Conservation (phyloP, 78 protist species). For the Guillardia theta region DNA sequence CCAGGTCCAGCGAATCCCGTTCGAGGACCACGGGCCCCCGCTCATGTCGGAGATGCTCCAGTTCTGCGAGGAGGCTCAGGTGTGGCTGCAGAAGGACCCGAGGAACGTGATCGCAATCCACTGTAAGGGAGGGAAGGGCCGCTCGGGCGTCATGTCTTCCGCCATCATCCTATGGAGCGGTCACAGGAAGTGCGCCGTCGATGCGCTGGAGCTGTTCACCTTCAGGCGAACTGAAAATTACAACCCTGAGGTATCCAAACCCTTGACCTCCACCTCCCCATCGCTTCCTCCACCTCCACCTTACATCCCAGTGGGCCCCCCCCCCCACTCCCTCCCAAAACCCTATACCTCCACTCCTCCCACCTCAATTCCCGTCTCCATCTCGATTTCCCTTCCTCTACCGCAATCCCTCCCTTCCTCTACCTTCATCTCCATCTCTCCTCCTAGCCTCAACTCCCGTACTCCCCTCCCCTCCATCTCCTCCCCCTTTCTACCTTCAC, state of each 20-base stretch:
- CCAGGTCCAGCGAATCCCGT: constrained; percentile 16
- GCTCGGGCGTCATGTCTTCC: not conserved
- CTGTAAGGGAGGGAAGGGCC: constrained; percentile 31
- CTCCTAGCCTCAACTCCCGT: too few species aligned
- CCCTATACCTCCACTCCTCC: too few species aligned
- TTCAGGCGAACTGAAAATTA: constrained; percentile 7
- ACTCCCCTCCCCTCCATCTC: not conserved
- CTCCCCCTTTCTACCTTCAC: not conserved
- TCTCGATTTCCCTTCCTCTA: too few species aligned
- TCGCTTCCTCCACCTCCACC: not conserved
- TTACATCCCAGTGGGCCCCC: not conserved
- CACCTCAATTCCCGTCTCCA: too few species aligned
- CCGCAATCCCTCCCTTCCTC: too few species aligned
- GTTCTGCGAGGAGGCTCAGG: not conserved
- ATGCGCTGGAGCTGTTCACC: not conserved
- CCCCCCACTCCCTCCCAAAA: too few species aligned
- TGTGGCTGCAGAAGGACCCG: not conserved
- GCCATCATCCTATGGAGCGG: not conserved
- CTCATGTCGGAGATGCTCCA: not conserved
- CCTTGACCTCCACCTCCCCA: not conserved
- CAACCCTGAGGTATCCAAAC: not conserved
- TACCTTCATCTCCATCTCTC: too few species aligned
- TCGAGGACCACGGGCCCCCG: constrained; percentile 20
- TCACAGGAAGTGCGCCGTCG: not conserved
- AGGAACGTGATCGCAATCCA: not conserved